A percentile compares a stretch with the other conserved stretches of the same genome.
These are phyloP conservation scores for Acacia crassicarpa DNA, from an alignment of 306 rosid species.

Conservation along the genomic window DNA sequence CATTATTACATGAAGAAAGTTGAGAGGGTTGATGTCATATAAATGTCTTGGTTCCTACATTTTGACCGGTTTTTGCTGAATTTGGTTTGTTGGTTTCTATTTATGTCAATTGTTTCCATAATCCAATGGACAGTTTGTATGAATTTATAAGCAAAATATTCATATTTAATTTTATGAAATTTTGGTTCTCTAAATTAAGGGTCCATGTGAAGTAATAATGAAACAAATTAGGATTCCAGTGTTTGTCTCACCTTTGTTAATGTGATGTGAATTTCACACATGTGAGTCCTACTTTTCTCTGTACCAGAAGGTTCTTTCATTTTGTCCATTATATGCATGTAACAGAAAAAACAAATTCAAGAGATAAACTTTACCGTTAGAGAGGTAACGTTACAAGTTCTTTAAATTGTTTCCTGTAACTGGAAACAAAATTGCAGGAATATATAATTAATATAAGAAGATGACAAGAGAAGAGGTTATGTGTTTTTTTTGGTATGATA, in stretches of 20 bases:
- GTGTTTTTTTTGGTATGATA: not conserved
- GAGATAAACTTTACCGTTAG: not conserved
- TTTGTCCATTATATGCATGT: not conserved
- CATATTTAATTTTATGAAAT: not conserved
- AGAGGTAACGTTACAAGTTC: not conserved
- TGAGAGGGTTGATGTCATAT: slow-evolving; percentile 18
- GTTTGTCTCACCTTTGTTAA: not conserved
- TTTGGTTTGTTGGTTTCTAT: not conserved
- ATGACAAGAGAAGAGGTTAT: slow-evolving; percentile 14
- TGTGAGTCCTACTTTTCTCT: not conserved
- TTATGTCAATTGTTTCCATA: slow-evolving; percentile 17
- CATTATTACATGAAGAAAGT: slow-evolving; percentile 19
- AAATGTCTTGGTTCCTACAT: slow-evolving; percentile 35
- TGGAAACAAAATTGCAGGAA: not conserved
- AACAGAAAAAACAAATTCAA: not conserved
- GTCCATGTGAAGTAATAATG: not conserved
- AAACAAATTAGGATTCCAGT: not conserved
- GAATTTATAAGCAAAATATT: not conserved
- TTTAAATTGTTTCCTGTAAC: not conserved
- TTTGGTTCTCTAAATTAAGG: not conserved
- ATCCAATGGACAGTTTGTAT: not conserved
- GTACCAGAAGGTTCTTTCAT: not conserved
- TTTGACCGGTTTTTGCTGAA: slow-evolving; percentile 26
- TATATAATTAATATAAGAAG: not conserved
- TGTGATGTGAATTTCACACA: not conserved